Conservation (phyloP, 1,139 yeast genomes). For the Yamadazyma kanchanaburiensis region DNA sequence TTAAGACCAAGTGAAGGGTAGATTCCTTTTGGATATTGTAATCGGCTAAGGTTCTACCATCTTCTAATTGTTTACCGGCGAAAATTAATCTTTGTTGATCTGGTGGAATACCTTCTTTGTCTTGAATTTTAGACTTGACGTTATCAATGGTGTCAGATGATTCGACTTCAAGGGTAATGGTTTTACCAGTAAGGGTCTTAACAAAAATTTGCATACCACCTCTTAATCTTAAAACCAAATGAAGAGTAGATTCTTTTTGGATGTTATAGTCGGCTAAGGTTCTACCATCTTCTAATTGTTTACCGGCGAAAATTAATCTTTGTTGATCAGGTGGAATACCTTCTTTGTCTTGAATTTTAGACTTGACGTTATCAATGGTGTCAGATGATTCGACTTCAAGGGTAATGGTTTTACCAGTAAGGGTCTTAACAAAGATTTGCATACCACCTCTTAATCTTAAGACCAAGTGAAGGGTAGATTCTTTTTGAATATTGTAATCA, state of each 20-base stretch:
- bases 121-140: constrained; percentile 53
- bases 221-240: constrained; percentile 93
- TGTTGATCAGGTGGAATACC: constrained; percentile 54
- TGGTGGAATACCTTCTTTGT: constrained; percentile 52
- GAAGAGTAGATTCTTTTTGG: constrained; percentile 63
- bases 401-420: constrained; percentile 83
- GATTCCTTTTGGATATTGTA: constrained; percentile 39
- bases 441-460: constrained; percentile 98
- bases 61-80: constrained; percentile 63
- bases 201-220: constrained; percentile 99
- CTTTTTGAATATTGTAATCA: constrained; percentile 29
- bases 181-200: constrained; percentile 92
- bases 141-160: constrained; percentile 74
- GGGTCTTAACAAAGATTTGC: constrained; percentile 97
- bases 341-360: constrained; percentile 53
- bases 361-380: constrained; percentile 64
- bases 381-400: constrained; percentile 69
- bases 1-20: constrained; percentile 88
- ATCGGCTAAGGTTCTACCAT: constrained; percentile 63
- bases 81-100: constrained; percentile 56
- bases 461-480: constrained; percentile 84
- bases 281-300: constrained; percentile 69
- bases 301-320: constrained; percentile 57
- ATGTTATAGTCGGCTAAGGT: constrained; percentile 46
- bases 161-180: constrained; percentile 68